A percentile compares a stretch with the other conserved stretches of the same genome.
phyloP scores from a whole-genome alignment of 2,329 filamentous ascomycete species.

The Chaetomiaceae sp. region DNA sequence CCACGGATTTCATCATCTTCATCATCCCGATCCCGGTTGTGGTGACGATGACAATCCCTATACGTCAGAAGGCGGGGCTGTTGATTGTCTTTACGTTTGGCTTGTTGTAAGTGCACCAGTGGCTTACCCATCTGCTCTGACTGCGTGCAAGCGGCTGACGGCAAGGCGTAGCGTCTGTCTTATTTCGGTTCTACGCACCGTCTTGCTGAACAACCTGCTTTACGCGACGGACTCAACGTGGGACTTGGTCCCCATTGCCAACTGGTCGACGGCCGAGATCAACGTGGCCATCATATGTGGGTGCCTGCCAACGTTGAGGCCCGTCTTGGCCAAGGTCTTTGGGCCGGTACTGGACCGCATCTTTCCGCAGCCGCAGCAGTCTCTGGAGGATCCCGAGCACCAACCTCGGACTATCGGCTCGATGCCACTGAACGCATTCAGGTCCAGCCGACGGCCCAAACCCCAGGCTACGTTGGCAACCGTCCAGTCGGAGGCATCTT shows the following conservation, averaged over 20 bases:
- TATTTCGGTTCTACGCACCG: conserved; percentile 23
- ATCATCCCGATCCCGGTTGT: conserved; percentile 15
- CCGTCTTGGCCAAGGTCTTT: conserved; percentile 28
- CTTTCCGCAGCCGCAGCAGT: conserved; percentile 3
- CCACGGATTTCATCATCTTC: conserved; percentile 17
- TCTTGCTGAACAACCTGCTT: conserved; percentile 24
- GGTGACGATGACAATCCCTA: conserved; percentile 8
- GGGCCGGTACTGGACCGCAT: conserved; percentile 5
- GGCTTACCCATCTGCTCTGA: not conserved
- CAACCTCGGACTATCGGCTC: conserved; percentile 12
- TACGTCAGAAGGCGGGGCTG: conserved; percentile 3
- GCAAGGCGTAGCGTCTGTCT: conserved; percentile 23
- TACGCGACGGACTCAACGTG: conserved; percentile 23
- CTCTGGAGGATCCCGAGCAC: not conserved
- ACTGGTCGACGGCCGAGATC: conserved; percentile 29
- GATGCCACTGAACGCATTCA: conserved; percentile 5
- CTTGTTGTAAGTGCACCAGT: conserved; percentile 24
- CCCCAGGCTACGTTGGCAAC: too few relatives aligned
- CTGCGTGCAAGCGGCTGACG: not conserved
- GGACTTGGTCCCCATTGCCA: conserved; percentile 22
- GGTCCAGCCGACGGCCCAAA: not conserved
- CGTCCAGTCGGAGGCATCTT: not conserved
- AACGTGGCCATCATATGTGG: conserved; percentile 30
- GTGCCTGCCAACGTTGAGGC: conserved; percentile 29
- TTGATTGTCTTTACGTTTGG: conserved; percentile 11